phyloP scores from a whole-genome alignment of 352 stramenopile genomes.

The Phytopythium helicoides region DNA sequence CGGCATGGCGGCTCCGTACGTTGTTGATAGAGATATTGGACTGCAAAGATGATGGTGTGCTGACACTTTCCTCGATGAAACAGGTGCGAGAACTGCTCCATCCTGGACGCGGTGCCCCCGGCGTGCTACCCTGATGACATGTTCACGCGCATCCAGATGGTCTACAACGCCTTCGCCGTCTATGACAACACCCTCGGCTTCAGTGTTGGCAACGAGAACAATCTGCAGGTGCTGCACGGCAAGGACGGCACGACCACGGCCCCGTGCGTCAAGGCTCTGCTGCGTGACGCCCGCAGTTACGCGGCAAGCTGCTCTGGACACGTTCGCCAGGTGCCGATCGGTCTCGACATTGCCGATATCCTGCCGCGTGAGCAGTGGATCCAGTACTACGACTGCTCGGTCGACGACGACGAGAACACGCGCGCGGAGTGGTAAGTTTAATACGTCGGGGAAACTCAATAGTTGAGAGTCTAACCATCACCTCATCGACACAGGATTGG shows the following conservation, averaged over 20 bases:
- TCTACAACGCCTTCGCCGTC: slow-evolving; percentile 71
- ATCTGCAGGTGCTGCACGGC: slow-evolving; percentile 42
- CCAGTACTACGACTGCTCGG: slow-evolving; percentile 70
- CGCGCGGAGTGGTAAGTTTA: slow-evolving; percentile 38
- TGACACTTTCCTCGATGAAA: not conserved
- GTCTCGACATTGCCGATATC: slow-evolving; percentile 71
- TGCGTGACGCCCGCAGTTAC: slow-evolving; percentile 59
- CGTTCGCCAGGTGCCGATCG: slow-evolving; percentile 64
- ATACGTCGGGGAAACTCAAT: not conserved
- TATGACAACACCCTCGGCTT: slow-evolving; percentile 75
- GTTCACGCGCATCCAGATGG: slow-evolving; percentile 53
- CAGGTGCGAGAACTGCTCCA: slow-evolving; percentile 56
- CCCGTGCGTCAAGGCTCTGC: slow-evolving; percentile 68
- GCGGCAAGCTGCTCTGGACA: slow-evolving; percentile 30
- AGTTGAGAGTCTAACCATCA: not conserved
- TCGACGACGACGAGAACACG: slow-evolving; percentile 39
- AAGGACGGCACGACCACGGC: slow-evolving; percentile 39
- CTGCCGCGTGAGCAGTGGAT: slow-evolving; percentile 58
- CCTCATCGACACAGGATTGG: slow-evolving; percentile 11
- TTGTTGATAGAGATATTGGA: too few relatives aligned
- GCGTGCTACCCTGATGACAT: slow-evolving; percentile 51
- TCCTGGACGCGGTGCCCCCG: slow-evolving; percentile 37
- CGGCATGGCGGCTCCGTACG: slow-evolving; percentile 53
- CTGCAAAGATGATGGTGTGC: not conserved
- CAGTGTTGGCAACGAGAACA: slow-evolving; percentile 70